These are phyloP conservation scores for Flaveria robusta DNA, from an alignment of 129 eudicot genomes.

Conservation along the genomic window DNA sequence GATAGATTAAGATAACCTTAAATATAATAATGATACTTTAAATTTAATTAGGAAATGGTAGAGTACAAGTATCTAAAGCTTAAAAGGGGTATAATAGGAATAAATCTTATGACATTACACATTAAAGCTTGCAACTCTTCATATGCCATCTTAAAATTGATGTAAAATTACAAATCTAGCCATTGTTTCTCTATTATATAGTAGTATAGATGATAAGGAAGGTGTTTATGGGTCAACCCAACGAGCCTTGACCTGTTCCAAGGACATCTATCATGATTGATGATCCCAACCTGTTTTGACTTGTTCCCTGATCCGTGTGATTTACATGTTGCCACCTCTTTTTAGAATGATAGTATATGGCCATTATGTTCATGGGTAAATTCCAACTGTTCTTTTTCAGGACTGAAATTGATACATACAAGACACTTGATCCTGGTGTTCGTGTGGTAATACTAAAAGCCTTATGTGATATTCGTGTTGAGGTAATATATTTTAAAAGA, in stretches of 20 bases:
- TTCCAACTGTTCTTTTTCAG: constrained; percentile 38
- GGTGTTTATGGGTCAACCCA: not conserved
- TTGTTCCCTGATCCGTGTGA: not conserved
- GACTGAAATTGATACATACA: constrained; percentile 83
- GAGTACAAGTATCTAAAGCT: too few relatives aligned
- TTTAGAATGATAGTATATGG: constrained; percentile 9
- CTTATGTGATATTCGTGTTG: constrained; percentile 95
- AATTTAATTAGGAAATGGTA: too few relatives aligned
- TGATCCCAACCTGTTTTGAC: not conserved
- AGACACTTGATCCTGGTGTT: constrained; percentile 75
- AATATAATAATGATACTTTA: too few relatives aligned
- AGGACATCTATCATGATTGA: not conserved
- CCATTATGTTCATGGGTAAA: constrained; percentile 8
- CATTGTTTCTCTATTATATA: too few relatives aligned
- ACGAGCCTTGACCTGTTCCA: not conserved
- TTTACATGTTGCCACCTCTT: not conserved
- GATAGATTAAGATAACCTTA: too few relatives aligned
- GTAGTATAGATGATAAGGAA: too few relatives aligned
- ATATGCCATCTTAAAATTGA: too few relatives aligned
- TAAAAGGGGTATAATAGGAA: too few relatives aligned
- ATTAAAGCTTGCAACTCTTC: too few relatives aligned
- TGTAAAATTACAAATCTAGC: too few relatives aligned
- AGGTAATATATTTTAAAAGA: constrained; percentile 49
- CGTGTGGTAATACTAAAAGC: constrained; percentile 92
- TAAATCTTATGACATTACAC: too few relatives aligned